A percentile compares a stretch with the other conserved stretches of the same genome.
These are phyloP conservation scores for Hsuehochloa calcarea DNA, from an alignment of 176 grass and related monocot genomes.

Conservation along the genomic window DNA sequence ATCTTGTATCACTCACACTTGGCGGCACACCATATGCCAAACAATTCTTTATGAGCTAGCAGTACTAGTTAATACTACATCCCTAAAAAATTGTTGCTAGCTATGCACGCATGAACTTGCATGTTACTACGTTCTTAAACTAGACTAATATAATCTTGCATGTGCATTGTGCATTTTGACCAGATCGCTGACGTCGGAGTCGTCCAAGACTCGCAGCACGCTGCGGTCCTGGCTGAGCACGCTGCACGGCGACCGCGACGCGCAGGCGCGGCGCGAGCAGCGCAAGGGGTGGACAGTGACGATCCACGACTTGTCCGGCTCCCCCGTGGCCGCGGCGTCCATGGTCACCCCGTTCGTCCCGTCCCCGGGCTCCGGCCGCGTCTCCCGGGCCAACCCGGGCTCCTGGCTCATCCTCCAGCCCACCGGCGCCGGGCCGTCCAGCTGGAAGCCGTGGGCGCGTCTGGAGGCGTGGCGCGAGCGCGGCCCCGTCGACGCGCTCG, in stretches of 20 bases:
- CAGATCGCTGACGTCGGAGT: conserved; percentile 53
- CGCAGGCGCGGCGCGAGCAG: conserved; percentile 44
- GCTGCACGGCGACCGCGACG: conserved; percentile 47
- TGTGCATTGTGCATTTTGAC: background rate
- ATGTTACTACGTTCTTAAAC: conserved; percentile 10
- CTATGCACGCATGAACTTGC: conserved; percentile 24
- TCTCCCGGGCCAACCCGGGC: conserved; percentile 86
- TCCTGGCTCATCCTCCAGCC: conserved; percentile 87
- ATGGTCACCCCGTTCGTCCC: conserved; percentile 96
- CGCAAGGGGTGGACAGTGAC: conserved; percentile 97
- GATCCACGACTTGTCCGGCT: conserved; percentile 94
- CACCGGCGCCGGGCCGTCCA: conserved; percentile 49
- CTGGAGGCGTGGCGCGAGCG: conserved; percentile 95
- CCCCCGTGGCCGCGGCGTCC: conserved; percentile 80
- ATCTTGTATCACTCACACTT: conserved; percentile 32
- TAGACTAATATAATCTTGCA: conserved; percentile 20
- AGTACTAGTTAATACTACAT: background rate
- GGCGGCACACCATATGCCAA: background rate
- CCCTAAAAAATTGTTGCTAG: background rate
- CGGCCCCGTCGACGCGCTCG: conserved; percentile 74
- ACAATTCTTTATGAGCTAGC: background rate
- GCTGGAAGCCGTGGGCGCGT: conserved; percentile 95
- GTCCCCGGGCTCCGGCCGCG: conserved; percentile 83
- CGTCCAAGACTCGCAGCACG: conserved; percentile 34
- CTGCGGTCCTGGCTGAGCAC: conserved; percentile 57